These are phyloP conservation scores for Capsella bursapastoris DNA, from an alignment of 345 rosid species.

Conservation along the genomic window DNA sequence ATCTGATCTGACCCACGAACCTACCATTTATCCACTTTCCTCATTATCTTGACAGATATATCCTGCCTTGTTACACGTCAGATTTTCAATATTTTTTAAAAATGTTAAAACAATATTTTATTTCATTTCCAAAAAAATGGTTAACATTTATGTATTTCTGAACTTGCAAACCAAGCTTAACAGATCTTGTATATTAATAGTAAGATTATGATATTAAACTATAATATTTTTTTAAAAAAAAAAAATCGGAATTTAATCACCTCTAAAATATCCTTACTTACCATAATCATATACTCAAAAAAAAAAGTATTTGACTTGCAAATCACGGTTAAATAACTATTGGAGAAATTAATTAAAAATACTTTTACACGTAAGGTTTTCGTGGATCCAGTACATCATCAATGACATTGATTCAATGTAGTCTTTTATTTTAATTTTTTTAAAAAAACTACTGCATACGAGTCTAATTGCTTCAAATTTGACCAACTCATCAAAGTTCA, in stretches of 20 bases:
- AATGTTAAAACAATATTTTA: background rate
- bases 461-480: background rate
- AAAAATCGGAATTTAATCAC: background rate
- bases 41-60: conserved; percentile 38
- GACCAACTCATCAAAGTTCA: background rate
- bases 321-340: background rate
- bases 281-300: background rate
- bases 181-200: background rate
- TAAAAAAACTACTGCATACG: background rate
- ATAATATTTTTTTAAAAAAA: no score
- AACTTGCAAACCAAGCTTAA: background rate
- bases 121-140: background rate
- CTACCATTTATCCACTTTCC: conserved; percentile 19
- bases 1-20: conserved; percentile 26
- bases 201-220: background rate
- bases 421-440: background rate
- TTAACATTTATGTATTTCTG: background rate
- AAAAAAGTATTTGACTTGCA: background rate
- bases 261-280: background rate
- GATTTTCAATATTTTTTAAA: background rate
- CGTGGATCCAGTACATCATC: background rate
- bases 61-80: conserved; percentile 27
- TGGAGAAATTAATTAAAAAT: background rate
- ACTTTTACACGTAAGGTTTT: background rate
- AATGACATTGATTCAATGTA: background rate